phyloP scores from a whole-genome alignment of 1,284 basidiomycete genomes.

The Puccinia sorghi region DNA sequence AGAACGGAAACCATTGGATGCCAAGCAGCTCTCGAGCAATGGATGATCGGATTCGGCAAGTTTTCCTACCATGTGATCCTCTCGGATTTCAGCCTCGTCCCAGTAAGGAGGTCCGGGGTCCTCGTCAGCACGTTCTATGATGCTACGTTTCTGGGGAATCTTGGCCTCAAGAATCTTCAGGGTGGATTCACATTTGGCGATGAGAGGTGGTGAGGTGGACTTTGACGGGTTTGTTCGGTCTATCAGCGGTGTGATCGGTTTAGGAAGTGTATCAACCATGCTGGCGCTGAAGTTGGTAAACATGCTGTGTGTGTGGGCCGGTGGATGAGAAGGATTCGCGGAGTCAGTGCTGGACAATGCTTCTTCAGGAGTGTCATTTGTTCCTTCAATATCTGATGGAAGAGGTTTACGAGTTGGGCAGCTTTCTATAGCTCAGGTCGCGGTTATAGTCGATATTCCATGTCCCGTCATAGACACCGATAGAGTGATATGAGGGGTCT shows the following conservation, averaged over 20 bases:
- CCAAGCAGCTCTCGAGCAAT: slow-evolving; percentile 36
- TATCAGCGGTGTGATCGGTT: slow-evolving; percentile 33
- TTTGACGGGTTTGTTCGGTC: background rate
- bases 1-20: slow-evolving; percentile 24
- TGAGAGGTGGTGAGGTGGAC: slow-evolving; percentile 8
- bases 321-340: background rate
- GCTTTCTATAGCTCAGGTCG: slow-evolving; percentile 26
- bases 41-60: slow-evolving; percentile 17
- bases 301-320: slow-evolving; percentile 11
- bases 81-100: slow-evolving; percentile 31
- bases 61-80: slow-evolving; percentile 32
- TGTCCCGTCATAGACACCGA: slow-evolving; percentile 23
- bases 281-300: slow-evolving; percentile 34
- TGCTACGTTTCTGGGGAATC: slow-evolving; percentile 26
- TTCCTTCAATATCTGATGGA: background rate
- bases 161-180: slow-evolving; percentile 21
- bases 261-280: slow-evolving; percentile 39
- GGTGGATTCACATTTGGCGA: slow-evolving; percentile 29
- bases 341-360: background rate
- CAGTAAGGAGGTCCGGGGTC: slow-evolving; percentile 16
- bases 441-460: slow-evolving; percentile 32
- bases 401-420: slow-evolving; percentile 28
- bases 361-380: background rate
- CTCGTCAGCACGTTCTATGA: background rate
- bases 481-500: slow-evolving; percentile 20